Percentiles rank a stretch among this genome's conserved stretches.
These are phyloP conservation scores for Exophiala spinifera DNA, from an alignment of 2,329 filamentous ascomycete genomes.

Conservation along the genomic window DNA sequence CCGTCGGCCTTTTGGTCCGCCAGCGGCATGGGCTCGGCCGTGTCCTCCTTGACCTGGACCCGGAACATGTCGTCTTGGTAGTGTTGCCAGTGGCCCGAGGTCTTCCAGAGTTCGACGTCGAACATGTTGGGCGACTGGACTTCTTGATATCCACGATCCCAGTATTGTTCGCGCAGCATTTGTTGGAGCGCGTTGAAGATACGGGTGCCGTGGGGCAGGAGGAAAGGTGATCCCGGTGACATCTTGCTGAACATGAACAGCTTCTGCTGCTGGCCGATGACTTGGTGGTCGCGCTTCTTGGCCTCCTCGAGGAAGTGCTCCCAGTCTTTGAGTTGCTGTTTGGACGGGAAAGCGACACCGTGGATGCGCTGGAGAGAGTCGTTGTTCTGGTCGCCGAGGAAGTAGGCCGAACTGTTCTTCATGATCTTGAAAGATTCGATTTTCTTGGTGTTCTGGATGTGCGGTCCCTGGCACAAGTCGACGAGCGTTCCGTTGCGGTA, in stretches of 20 bases:
- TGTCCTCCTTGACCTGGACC: slow-evolving; percentile 53
- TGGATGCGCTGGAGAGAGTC: slow-evolving; percentile 96
- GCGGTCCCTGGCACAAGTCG: slow-evolving; percentile 91
- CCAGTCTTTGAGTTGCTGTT: slow-evolving; percentile 90
- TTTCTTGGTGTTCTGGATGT: slow-evolving; percentile 87
- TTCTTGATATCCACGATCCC: slow-evolving; percentile 89
- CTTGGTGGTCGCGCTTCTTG: slow-evolving; percentile 93
- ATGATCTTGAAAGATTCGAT: slow-evolving; percentile 94
- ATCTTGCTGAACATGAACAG: slow-evolving; percentile 95
- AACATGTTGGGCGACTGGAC: slow-evolving; percentile 97
- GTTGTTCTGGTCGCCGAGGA: slow-evolving; percentile 88
- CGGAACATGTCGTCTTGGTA: slow-evolving; percentile 96
- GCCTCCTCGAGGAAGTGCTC: slow-evolving; percentile 95
- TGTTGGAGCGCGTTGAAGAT: slow-evolving; percentile 87
- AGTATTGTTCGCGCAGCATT: slow-evolving; percentile 83
- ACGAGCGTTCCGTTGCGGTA: slow-evolving; percentile 93
- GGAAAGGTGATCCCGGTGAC: slow-evolving; percentile 91
- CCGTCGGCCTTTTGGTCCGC: slow-evolving; percentile 27
- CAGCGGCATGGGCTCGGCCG: slow-evolving; percentile 26
- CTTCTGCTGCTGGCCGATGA: slow-evolving; percentile 92
- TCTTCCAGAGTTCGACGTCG: slow-evolving; percentile 89
- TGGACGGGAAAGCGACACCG: slow-evolving; percentile 94
- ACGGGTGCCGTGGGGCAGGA: slow-evolving; percentile 84
- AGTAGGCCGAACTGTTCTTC: slow-evolving; percentile 82
- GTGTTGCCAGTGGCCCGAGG: slow-evolving; percentile 88